Evolutionary conservation across 1,139 yeast species (phyloP).

Genomic region (Geotrichum phurueaensis): DNA sequence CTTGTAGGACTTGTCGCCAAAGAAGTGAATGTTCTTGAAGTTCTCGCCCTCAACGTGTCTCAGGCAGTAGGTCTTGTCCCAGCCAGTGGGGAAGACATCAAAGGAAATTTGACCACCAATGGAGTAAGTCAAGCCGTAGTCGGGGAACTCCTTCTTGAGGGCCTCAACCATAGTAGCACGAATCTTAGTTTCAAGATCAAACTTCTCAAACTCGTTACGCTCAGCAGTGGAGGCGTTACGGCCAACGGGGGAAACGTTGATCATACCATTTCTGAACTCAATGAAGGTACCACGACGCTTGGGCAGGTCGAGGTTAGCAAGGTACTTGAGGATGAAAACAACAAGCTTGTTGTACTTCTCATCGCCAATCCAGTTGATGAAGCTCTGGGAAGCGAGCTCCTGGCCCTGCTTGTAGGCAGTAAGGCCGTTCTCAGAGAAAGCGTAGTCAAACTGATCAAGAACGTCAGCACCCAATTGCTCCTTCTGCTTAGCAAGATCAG

Average conservation of each 20-base stretch:
- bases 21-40: conserved; percentile 87
- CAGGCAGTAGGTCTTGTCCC: conserved; percentile 98
- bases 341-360: conserved; percentile 86
- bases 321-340: conserved; percentile 76
- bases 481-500: conserved; percentile 87
- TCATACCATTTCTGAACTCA: conserved; percentile 99
- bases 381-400: conserved; percentile 84
- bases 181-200: conserved; percentile 69
- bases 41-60: conserved; percentile 84
- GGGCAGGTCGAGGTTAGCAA: conserved; percentile 83
- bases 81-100: conserved; percentile 99
- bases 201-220: conserved; percentile 85
- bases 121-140: conserved; percentile 83
- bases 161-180: conserved; percentile 82
- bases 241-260: conserved; percentile 95
- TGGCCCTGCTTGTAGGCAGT: conserved; percentile 92
- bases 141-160: conserved; percentile 73
- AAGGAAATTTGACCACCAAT: conserved; percentile 99
- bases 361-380: conserved; percentile 93
- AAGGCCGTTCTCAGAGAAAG: conserved; percentile 95
- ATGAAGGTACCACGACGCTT: conserved; percentile 83
- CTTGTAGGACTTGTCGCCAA: conserved; percentile 94
- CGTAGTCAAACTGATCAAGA: conserved; percentile 80
- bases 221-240: conserved; percentile 94
- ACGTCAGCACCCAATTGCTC: conserved; percentile 84